Conservation (phyloP, 208 protist genomes). For the Wallacemonas rigidus region DNA sequence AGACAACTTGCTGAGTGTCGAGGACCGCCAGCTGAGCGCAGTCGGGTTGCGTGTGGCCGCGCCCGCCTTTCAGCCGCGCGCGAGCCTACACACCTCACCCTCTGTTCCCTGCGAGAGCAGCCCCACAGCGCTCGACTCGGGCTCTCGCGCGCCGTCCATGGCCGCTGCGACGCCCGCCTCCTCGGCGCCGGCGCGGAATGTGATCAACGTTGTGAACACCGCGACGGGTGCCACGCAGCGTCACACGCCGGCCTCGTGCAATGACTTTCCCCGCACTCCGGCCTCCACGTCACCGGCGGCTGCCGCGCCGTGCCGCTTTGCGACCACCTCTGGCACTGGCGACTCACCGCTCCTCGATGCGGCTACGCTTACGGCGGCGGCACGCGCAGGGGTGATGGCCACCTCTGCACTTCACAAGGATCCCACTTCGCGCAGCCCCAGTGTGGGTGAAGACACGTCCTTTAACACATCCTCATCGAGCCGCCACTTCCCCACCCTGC, state of each 20-base stretch:
- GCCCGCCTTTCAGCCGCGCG: slow-evolving; percentile 26
- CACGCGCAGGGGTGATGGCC: not conserved
- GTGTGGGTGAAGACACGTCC: not conserved
- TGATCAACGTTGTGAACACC: slow-evolving; percentile 42
- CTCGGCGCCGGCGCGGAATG: slow-evolving; percentile 18
- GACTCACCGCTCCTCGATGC: not conserved
- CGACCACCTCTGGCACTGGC: not conserved
- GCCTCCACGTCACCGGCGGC: not conserved
- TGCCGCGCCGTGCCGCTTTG: not conserved
- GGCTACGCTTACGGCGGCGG: not conserved
- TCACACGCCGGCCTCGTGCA: slow-evolving; percentile 7
- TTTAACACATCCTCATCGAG: not conserved
- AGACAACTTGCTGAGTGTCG: slow-evolving; percentile 3
- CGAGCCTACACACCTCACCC: slow-evolving; percentile 17
- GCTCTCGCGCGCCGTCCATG: not conserved
- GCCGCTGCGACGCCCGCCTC: not conserved
- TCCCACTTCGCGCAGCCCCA: not conserved
- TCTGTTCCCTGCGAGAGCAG: not conserved
- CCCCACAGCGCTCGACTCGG: slow-evolving; percentile 13
- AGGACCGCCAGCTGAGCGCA: slow-evolving; percentile 22
- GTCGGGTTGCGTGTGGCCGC: slow-evolving; percentile 26
- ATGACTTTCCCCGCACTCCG: slow-evolving; percentile 7
- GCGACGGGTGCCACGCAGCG: slow-evolving; percentile 23
- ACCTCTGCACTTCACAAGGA: not conserved
- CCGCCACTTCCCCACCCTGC: slow-evolving; percentile 1